Base-by-base conservation (phyloP, 2,329 filamentous ascomycete genomes). In the Claviceps arundinis region DNA sequence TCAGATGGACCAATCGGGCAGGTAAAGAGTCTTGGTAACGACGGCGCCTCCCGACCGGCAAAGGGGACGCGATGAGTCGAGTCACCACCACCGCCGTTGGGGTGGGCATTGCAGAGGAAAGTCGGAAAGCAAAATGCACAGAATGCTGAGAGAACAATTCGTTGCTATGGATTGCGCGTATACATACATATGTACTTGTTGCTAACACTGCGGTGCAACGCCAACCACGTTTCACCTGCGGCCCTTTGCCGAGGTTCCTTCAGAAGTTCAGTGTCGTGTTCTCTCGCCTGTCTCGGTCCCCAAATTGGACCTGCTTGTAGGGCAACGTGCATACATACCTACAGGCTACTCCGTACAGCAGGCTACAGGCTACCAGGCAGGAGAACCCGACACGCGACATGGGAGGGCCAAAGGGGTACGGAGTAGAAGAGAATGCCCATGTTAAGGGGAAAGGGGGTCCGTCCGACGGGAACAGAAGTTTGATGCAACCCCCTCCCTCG, bases 171-270 rank as follows among this genome's bases (percentile, higher is more conserved):
- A 30, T 30, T 30, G 30, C 19, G 19, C 19, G 19, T 19, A 19
- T 19, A 19, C 19, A 19, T 19, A 19, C 19, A 19, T 19, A 19
- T 19, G 19, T 19, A 22, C 9, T 22, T 19, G n/a, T 22, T 22
- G 40, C 40, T 42, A 13, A 13, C 48, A 24, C 26, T 51, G 55
- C 54, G 47, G 52, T 56, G 54, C 52, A 52, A 53, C 54, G 5
- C 52, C 44, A 50, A 45, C 55, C 55, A 56, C 55, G 55, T 55
- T 55, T 52, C 54, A 47, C 37, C 51, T 17, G 43, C 43, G 6
- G 14, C 24, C 43, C 17, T 43, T 22, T 19, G 19, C 41, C 41
- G 41, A 24, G 41, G 38, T 41, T 11, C 14, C 8, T 19, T 19
- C 19, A 19, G 19, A 19, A 19, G 19, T 9, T n/a, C 7, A 19